Evolutionary conservation across 2,329 filamentous ascomycete species (phyloP).

Genomic region (Nemania sp.): DNA sequence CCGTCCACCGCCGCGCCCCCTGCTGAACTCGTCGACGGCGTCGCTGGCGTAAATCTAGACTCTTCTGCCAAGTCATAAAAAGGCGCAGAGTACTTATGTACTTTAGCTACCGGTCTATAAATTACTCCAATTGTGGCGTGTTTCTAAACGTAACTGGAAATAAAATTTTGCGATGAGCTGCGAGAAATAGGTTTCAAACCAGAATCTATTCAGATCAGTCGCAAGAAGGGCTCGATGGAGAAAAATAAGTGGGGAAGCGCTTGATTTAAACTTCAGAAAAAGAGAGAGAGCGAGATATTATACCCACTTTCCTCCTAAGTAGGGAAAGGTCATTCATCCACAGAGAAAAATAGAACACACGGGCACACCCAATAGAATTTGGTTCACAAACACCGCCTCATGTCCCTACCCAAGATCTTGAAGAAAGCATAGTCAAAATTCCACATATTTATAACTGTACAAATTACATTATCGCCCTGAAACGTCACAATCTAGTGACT

Average conservation of each 20-base stretch:
- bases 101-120: no score
- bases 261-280: slow-evolving; percentile 3
- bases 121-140: neutral
- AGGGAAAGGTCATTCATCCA: no score
- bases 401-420: no score
- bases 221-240: no score
- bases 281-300: slow-evolving; percentile 19
- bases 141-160: neutral
- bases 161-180: neutral
- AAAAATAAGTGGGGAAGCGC: no score
- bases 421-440: no score
- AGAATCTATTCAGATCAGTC: no score
- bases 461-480: no score
- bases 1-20: neutral
- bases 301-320: slow-evolving; percentile 6
- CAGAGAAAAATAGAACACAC: slow-evolving; percentile 8
- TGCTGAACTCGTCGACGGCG: neutral
- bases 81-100: neutral
- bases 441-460: no score
- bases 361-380: neutral
- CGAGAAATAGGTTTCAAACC: no score
- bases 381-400: neutral
- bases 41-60: slow-evolving; percentile 18
- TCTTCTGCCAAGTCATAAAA: slow-evolving; percentile 8
- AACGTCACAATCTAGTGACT: no score